phyloP scores from a whole-genome alignment of 495 filamentous ascomycete genomes.

The Melanomma pulvis-pyrius region DNA sequence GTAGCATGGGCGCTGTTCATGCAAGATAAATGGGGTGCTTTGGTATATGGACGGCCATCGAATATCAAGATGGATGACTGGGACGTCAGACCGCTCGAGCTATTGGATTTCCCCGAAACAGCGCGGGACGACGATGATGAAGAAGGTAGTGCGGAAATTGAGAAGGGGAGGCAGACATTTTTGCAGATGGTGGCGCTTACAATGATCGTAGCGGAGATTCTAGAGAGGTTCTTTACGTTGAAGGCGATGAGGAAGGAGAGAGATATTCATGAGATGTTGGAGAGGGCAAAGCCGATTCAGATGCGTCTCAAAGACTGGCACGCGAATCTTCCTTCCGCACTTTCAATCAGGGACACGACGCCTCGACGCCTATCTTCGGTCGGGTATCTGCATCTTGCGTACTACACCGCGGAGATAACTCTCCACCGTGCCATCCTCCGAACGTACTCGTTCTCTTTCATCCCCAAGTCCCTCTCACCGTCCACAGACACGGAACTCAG shows the following conservation, averaged over 20 bases:
- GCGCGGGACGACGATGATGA: neutral
- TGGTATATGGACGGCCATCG: conserved; percentile 74
- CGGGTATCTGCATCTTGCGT: neutral
- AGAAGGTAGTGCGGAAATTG: conserved; percentile 58
- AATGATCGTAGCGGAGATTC: conserved; percentile 43
- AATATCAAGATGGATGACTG: conserved; percentile 73
- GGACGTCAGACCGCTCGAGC: conserved; percentile 60
- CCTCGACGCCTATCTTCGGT: neutral
- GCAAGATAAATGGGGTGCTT: conserved; percentile 82
- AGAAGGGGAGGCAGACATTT: conserved; percentile 61
- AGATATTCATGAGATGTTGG: neutral
- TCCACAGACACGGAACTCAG: no score
- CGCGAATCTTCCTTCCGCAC: neutral
- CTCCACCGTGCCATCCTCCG: neutral
- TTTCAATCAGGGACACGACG: neutral
- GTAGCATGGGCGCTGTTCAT: conserved; percentile 81
- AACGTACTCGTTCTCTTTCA: neutral
- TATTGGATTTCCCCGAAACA: neutral
- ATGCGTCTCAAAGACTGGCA: neutral
- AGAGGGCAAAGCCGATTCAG: neutral
- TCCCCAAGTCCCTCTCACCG: conserved; percentile 4
- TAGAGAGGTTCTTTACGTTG: no score
- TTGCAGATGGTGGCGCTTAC: conserved; percentile 51
- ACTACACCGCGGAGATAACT: neutral
- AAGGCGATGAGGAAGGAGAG: no score